Conservation (phyloP, 2,329 filamentous ascomycete species). For the Sclerotinia glacialis region DNA sequence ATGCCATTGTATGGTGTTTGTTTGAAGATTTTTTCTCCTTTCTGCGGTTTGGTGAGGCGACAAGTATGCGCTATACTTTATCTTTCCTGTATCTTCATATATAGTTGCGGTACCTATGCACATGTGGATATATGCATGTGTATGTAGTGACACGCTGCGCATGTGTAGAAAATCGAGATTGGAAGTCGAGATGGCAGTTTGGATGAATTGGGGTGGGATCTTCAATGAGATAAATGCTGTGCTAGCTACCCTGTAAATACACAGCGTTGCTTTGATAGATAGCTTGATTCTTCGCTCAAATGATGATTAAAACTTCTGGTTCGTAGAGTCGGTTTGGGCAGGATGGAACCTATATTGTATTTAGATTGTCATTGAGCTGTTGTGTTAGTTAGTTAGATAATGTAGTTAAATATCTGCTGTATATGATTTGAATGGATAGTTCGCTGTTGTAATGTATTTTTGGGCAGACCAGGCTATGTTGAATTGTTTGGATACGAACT, state of each 20-base stretch:
- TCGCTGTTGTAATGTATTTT: neutral
- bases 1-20: no score
- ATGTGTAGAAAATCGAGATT: conserved; percentile 1
- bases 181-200: neutral
- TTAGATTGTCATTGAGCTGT: neutral
- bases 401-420: neutral
- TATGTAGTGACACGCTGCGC: neutral
- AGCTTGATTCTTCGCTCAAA: neutral
- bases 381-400: neutral
- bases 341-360: neutral
- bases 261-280: neutral
- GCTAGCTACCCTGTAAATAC: neutral
- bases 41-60: neutral
- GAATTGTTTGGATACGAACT: no score
- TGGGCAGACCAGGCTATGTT: neutral
- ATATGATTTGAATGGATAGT: neutral
- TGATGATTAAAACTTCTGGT: neutral
- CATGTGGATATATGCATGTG: neutral
- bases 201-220: neutral
- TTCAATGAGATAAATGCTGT: neutral
- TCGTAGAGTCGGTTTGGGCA: neutral
- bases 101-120: neutral
- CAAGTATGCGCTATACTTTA: neutral
- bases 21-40: neutral
- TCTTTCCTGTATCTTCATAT: neutral